Evolutionary conservation across 1,284 basidiomycete genomes (phyloP), one percentile per base, ranked within the genome.

Genomic region (Trichosporon faecale): DNA sequence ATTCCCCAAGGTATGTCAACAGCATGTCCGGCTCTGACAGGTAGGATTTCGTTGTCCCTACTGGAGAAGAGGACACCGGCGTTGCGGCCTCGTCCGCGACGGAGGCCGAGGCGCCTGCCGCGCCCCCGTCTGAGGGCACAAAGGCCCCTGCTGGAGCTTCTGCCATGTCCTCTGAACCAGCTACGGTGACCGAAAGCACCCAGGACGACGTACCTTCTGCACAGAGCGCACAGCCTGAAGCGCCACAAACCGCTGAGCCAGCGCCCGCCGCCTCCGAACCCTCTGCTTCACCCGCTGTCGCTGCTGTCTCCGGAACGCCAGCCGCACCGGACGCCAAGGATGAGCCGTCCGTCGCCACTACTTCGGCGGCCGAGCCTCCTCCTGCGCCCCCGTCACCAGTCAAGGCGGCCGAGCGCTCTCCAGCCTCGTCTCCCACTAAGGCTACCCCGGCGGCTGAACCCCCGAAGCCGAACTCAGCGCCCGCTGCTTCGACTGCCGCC

Each of bases 1-100:
- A 1, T 84, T 84, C 68, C 83, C 83, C 11, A 83, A 79, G 71
- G 82, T 84, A 57, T 27, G 75, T 68, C 1, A 44, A 9, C 12
- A 8, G 11, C 27, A 6, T 3, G 23, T 46, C 2, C n/a, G n/a
- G n/a, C n/a, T n/a, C 37, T 74, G 37, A 75, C 71, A 21, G 25
- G 12, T 57, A 82, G 81, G 81, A 82, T 74, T 83, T 82, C 61
- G 73, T 82, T 35, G 71, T 70, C 2, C 69, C 69, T 2, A 71
- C 80, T 23, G 78, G 79, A 37, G 76, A 74, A n/a, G 71, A 75
- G 16, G 69, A 64, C 16, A 23, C 49, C 29, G 73, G 67, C 31
- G 25, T 35, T 3, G 37, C 37, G 31, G 27, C 16, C n/a, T 16
- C 57, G 1, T 33, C 57, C 16, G 29, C 29, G 7, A 46, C 70